Percentiles rank a stretch among this genome's conserved stretches.
Conservation (phyloP, 768 basidiomycete genomes). For the Tricholoma sp. region DNA sequence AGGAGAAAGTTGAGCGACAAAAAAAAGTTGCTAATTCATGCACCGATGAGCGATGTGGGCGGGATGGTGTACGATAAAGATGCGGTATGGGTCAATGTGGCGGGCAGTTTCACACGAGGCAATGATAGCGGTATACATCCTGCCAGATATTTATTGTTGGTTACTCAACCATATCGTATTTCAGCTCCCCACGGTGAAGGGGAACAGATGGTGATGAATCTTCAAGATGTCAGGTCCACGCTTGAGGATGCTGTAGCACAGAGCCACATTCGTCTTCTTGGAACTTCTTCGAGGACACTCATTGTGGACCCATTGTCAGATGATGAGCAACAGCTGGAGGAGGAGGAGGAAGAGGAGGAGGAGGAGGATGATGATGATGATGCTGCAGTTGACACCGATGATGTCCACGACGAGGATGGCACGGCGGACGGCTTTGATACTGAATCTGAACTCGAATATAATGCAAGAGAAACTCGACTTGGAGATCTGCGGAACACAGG, state of each 20-base stretch:
- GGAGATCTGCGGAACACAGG: constrained; percentile 40
- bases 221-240: constrained; percentile 81
- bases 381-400: constrained; percentile 15
- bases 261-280: constrained; percentile 81
- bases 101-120: constrained; percentile 88
- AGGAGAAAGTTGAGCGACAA: constrained; percentile 91
- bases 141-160: not conserved
- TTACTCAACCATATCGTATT: constrained; percentile 1
- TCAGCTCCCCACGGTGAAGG: constrained; percentile 86
- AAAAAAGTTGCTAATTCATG: constrained; percentile 86
- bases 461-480: constrained; percentile 15
- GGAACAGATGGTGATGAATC: constrained; percentile 95
- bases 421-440: constrained; percentile 13
- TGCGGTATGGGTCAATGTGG: constrained; percentile 96
- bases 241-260: constrained; percentile 79
- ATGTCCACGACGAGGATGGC: constrained; percentile 1
- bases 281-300: constrained; percentile 71
- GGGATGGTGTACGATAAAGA: constrained; percentile 98
- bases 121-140: constrained; percentile 47
- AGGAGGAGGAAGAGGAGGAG: constrained; percentile 28
- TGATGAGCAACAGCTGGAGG: constrained; percentile 28
- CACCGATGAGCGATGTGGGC: constrained; percentile 98
- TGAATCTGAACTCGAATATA: constrained; percentile 9
- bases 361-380: constrained; percentile 27
- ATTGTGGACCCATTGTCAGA: constrained; percentile 36